These are phyloP conservation scores for Gastrolobium villosum DNA, from an alignment of 306 rosid species.

Conservation along the genomic window DNA sequence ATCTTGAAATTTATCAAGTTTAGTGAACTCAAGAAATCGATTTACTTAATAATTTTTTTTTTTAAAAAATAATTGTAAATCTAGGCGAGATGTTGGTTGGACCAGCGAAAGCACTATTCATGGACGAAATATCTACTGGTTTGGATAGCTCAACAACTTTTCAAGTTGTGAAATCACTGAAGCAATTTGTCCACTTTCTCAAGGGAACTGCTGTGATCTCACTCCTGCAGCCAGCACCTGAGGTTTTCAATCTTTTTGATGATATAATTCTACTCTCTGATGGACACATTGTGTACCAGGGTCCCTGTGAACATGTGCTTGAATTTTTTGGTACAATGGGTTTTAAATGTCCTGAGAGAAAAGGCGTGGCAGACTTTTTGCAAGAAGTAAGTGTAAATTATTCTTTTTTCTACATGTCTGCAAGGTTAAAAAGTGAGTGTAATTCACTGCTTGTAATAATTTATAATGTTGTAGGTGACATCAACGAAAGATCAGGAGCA, in stretches of 20 bases:
- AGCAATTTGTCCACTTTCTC: constrained; percentile 68
- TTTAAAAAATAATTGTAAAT: not conserved
- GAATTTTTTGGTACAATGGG: constrained; percentile 62
- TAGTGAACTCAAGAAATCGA: not conserved
- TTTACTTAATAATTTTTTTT: not conserved
- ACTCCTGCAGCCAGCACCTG: constrained; percentile 83
- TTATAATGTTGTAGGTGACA: too few relatives aligned
- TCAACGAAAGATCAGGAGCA: too few relatives aligned
- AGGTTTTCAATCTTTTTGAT: constrained; percentile 74
- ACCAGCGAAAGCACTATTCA: constrained; percentile 69
- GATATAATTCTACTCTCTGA: constrained; percentile 58
- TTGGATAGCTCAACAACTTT: constrained; percentile 79
- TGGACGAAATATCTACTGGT: constrained; percentile 67
- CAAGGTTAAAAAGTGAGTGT: too few relatives aligned
- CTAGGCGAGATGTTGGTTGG: constrained; percentile 82
- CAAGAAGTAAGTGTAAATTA: too few relatives aligned
- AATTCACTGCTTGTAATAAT: too few relatives aligned
- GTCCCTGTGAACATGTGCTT: constrained; percentile 24
- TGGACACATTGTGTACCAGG: constrained; percentile 30
- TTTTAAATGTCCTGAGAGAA: constrained; percentile 62
- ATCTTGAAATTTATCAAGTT: not conserved
- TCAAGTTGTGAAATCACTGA: constrained; percentile 67
- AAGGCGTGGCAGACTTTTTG: constrained; percentile 37
- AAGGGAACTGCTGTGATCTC: constrained; percentile 71
- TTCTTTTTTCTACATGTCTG: too few relatives aligned